A percentile compares a stretch with the other conserved stretches of the same genome.
These are phyloP conservation scores for Daldinia eschscholtzii DNA, from an alignment of 2,329 filamentous ascomycete species.

Conservation along the genomic window DNA sequence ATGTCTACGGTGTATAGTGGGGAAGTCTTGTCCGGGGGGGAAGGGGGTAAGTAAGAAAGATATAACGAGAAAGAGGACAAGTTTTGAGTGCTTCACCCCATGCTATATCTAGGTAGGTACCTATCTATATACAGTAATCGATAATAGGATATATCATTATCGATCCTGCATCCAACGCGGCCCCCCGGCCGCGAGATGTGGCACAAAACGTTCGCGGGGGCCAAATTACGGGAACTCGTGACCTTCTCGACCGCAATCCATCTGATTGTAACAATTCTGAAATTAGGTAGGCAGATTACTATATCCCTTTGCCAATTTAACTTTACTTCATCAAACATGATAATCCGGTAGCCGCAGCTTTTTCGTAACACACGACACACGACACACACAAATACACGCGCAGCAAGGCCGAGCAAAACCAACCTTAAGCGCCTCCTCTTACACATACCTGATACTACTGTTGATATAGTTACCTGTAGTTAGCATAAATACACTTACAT, in stretches of 20 bases:
- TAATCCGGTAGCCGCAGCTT: not conserved
- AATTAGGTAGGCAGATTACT: constrained; percentile 34
- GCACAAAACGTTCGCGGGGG: constrained; percentile 32
- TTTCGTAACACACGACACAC: not conserved
- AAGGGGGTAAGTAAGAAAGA: not conserved
- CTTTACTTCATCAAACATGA: constrained; percentile 3
- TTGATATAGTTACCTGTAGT: not conserved
- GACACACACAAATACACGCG: not conserved
- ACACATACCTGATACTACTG: not conserved
- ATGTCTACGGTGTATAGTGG: not conserved
- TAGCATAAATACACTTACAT: not conserved
- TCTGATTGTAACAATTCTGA: constrained; percentile 23
- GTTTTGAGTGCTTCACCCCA: not conserved
- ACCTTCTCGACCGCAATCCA: constrained; percentile 23
- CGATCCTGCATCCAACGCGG: constrained; percentile 1
- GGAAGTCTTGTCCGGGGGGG: no score
- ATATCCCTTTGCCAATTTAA: constrained; percentile 11
- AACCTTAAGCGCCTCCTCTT: constrained; percentile 4
- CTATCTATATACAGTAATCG: constrained; percentile 7
- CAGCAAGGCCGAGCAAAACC: not conserved
- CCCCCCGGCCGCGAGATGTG: constrained; percentile 16
- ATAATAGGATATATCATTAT: not conserved
- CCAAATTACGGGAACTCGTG: constrained; percentile 27
- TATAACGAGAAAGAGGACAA: constrained; percentile 1
- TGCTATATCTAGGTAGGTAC: not conserved